These are phyloP conservation scores for Thymus quinquecostatus DNA, from an alignment of 257 asterid species.

Conservation along the genomic window DNA sequence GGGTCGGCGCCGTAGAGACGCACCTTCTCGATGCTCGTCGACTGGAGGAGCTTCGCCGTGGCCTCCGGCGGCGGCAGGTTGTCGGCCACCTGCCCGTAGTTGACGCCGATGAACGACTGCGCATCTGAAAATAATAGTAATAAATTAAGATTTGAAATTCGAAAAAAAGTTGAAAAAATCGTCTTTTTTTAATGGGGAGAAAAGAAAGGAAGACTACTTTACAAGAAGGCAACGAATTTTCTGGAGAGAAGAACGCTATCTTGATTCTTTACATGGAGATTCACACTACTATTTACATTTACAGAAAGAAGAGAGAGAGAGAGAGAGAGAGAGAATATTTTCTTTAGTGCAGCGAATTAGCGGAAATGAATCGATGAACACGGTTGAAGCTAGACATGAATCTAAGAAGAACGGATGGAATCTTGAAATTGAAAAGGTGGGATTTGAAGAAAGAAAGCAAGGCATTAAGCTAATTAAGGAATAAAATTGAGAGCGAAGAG, in stretches of 20 bases:
- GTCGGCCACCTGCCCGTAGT: constrained; percentile 88
- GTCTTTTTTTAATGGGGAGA: neutral
- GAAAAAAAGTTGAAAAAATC: neutral
- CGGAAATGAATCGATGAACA: neutral
- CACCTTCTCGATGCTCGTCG: constrained; percentile 83
- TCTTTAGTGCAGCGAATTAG: too few relatives aligned
- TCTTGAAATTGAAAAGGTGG: neutral
- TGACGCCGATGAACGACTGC: constrained; percentile 82
- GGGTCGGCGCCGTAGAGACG: constrained; percentile 94
- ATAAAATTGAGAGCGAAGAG: neutral
- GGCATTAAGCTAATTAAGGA: neutral
- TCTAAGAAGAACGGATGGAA: neutral
- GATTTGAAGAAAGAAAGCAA: neutral
- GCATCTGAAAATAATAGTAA: constrained; percentile 41
- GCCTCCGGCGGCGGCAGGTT: constrained; percentile 88
- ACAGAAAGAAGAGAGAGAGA: too few relatives aligned
- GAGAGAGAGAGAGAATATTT: too few relatives aligned
- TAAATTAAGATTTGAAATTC: neutral
- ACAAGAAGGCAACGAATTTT: neutral
- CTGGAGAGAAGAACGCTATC: constrained; percentile 1
- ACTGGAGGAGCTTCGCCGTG: constrained; percentile 75
- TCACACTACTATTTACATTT: too few relatives aligned
- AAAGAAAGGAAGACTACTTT: neutral
- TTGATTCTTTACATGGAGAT: neutral
- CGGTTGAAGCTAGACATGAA: neutral